Evolutionary conservation across 169 alveolate genomes (phyloP), one percentile per base, ranked within the genome.

Genomic region (Cryptosporidium sp.): DNA sequence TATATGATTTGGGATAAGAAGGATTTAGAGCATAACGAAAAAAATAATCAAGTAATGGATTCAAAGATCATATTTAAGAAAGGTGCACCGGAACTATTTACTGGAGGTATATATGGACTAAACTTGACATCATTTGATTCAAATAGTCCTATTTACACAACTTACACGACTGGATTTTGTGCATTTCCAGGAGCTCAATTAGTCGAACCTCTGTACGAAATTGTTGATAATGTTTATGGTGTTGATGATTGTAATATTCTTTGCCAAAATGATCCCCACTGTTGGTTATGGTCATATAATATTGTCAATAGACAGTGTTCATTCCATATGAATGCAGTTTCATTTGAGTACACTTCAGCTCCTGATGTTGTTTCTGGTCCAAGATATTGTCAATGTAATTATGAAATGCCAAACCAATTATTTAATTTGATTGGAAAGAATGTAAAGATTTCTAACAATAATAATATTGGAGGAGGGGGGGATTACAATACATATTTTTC

Each of bases 171-270:
- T n/a, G 89, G 89, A 31, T 80, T 80, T 62, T 80, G 89, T 41
- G 89, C 89, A 18, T 80, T 80, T 41, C 89, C 89, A 29, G 89
- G 89, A 45, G 89, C 89, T n/a, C 89, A 80, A 26, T 65, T 80
- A 33, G 74, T 61, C 1, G 89, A 80, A 18, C 89, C 89, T 31
- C 39, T 80, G 6, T 80, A 80, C 14, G 80, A 80, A 4, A 16
- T 80, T 80, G 74, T 80, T 18, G 89, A 80, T 62, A 80, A 80
- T 29, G 89, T 80, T 31, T 80, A 61, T 48, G 89, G 89, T 14
- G 75, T 80, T 23, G 89, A 80, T 62, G 89, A 80, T 31, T 80
- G 89, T 48, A 80, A 80, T 80, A 65, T 80, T 23, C 68, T 80
- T 2, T 80, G 89, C 12, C 89, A 80, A 33, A 65, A 80, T 43